Evolutionary conservation across 176 grass and related monocot genomes (phyloP), one percentile per base, ranked within the genome.

Genomic region (Triticum urartu): DNA sequence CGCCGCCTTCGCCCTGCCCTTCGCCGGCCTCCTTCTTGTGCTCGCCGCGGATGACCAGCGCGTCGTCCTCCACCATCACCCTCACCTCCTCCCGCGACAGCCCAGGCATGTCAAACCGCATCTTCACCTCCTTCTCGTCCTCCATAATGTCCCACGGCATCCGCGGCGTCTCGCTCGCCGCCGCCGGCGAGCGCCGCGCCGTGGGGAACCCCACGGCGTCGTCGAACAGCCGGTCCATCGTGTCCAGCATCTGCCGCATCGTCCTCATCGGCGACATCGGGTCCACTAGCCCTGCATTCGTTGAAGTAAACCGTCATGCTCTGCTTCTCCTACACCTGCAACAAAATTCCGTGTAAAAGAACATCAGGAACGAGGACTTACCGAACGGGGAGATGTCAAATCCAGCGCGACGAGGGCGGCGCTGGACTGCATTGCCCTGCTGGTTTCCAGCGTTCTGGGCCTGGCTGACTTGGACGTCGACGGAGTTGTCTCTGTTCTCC

Each of bases 211-310:
- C 84, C 36, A 93, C 52, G 12, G 83, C 73, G 68, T 98, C 96
- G 72, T 92, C 96, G 82, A 94, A 95, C 8, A 98, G 60, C 18
- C 90, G 79, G 90, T 95, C 96, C 93, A 98, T 85, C 18, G 90
- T 94, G 84, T 94, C 91, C 35, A 98, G 75, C 96, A 98, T 98
- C 83, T 94, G 88, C 75, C 87, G 82, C 93, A 95, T 95, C 67
- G 93, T 95, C 33, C 91, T 66, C 96, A 95, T 91, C 3, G 93
- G 93, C 47, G 93, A 95, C 81, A 94, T 86, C 26, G 84, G 91
- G 52, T 98, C 96, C 5, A 92, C 77, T 2, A 98, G 11, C 34
- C 93, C 90, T 94, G 73, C 36, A 76, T 1, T 4, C 9, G 40
- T 5, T 4, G 20, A 15, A 0, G 54, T n/a, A 12, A 66, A 59